These are phyloP conservation scores for Eucalyptus polybractea DNA, from an alignment of 345 rosid genomes.

Conservation along the genomic window DNA sequence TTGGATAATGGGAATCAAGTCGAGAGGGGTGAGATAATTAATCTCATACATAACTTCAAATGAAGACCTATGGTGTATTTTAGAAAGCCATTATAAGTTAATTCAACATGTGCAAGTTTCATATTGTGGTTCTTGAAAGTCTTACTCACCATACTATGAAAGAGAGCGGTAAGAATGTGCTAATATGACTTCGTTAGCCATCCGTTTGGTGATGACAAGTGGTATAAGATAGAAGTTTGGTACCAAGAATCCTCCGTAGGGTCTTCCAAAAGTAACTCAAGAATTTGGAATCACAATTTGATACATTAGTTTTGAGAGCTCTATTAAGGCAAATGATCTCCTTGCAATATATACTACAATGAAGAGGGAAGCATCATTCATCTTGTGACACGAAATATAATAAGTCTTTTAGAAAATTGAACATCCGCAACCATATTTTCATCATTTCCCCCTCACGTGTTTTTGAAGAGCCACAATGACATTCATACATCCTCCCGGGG, in stretches of 20 bases:
- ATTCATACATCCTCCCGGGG: neutral
- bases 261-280: neutral
- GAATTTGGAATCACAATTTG: neutral
- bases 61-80: neutral
- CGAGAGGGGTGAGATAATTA: neutral
- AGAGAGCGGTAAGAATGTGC: neutral
- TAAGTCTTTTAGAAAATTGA: neutral
- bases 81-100: neutral
- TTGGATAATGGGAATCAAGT: neutral
- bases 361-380: neutral
- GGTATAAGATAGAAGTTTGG: neutral
- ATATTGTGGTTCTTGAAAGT: neutral
- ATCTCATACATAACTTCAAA: neutral
- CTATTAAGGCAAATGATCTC: neutral
- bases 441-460: neutral
- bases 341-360: neutral
- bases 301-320: neutral
- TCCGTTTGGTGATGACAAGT: neutral
- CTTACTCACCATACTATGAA: neutral
- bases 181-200: neutral
- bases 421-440: neutral
- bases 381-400: neutral
- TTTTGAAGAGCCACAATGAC: neutral
- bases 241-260: neutral
- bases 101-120: neutral